Evolutionary conservation across 139 green algal species (phyloP).

Genomic region (Chlamydomonas sp.): DNA sequence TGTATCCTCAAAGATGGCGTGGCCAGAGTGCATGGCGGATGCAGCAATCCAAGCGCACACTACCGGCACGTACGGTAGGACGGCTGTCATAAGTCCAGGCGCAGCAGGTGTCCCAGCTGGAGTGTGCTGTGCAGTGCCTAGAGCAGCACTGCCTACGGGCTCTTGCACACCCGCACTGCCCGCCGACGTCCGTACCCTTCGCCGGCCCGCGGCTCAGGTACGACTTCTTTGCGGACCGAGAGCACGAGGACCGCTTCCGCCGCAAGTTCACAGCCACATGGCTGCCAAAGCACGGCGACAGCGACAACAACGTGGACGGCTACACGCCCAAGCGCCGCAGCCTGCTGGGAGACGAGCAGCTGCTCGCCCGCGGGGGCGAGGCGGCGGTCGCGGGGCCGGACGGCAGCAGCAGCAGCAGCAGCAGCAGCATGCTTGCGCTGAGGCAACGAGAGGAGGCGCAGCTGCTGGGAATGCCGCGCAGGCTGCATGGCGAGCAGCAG

Average conservation of each 20-base stretch:
- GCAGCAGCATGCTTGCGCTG: too few species aligned
- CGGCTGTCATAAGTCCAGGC: too few species aligned
- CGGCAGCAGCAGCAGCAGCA: not conserved
- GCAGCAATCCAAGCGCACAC: too few species aligned
- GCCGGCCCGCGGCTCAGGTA: constrained; percentile 60
- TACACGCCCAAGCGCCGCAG: constrained; percentile 29
- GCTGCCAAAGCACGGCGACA: constrained; percentile 25
- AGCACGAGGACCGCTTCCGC: constrained; percentile 66
- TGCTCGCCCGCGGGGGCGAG: constrained; percentile 42
- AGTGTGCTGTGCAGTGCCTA: constrained; percentile 22
- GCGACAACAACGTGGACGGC: not conserved
- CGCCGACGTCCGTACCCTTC: too few species aligned
- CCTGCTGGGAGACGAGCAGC: constrained; percentile 43
- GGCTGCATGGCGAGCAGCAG: too few species aligned
- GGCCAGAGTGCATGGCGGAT: too few species aligned
- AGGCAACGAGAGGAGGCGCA: too few species aligned
- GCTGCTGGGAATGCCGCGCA: too few species aligned
- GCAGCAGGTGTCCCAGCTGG: too few species aligned
- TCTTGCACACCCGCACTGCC: constrained; percentile 47
- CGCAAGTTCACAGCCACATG: constrained; percentile 39
- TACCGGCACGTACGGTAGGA: too few species aligned
- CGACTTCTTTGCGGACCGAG: constrained; percentile 72
- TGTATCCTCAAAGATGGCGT: too few species aligned
- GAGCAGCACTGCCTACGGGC: not conserved
- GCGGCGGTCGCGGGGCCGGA: not conserved